Base-by-base conservation (phyloP, 208 protist species). In the Trypanosomatidae sp. region DNA sequence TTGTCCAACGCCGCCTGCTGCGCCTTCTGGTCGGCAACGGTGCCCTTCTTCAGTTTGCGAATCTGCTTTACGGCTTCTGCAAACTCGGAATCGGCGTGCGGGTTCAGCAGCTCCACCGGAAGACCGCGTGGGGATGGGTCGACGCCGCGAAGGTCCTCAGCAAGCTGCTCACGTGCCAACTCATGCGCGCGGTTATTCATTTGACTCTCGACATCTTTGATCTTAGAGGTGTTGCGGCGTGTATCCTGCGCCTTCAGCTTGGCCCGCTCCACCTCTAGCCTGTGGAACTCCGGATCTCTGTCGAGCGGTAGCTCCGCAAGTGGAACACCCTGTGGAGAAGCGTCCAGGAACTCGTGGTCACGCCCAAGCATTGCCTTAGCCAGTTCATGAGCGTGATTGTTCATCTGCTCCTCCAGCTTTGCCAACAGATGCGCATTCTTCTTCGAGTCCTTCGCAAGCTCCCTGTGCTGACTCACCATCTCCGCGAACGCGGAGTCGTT, bases 141-240 rank as follows among this genome's bases (percentile, higher is more conserved):
- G 39, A 94, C 81, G 15, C 79, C 85, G 55, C 74, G 64, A 30
- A 93, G 74, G 55, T 95, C 91, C 66, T 87, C 77, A 49, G 79
- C 65, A 67, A 90, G 83, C 78, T 89, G 85, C 52, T 85, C 76
- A 59, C 80, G 75, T 7, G 89, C 91, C 49, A 95, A 71, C 64
- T 91, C 85, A 52, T 89, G 76, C 0, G 81, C 85, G 53, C 84
- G 86, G 62, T 93, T 79, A 72, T 94, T 93, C 50, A 93, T 76
- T 58, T 86, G 64, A n/a, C 84, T 76, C 69, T 95, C 88, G 1
- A 93, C 70, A 1, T 86, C 82, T 52, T 83, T 81, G 74, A 93
- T 92, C 74, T 85, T 81, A 7, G 64, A 49, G 17, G 77, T 73
- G 73, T 84, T 92, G 71, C 77, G 77, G 52, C 76, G 75, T 76